Conservation (phyloP, 139 green algal genomes). For the Chlamydomonas applanata region DNA sequence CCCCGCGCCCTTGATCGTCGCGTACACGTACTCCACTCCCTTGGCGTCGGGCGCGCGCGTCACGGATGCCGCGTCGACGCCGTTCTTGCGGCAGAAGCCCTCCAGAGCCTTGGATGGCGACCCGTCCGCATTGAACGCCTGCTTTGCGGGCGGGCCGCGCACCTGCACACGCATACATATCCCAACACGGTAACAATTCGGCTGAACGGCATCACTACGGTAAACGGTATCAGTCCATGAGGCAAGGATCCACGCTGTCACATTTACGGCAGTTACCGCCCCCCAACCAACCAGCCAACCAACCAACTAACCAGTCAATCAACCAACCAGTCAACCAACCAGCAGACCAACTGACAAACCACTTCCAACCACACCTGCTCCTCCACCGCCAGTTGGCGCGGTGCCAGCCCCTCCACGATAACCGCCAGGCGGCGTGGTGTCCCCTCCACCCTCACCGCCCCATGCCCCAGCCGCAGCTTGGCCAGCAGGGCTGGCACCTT, state of each 20-base stretch:
- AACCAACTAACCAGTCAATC: no score
- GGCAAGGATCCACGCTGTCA: no score
- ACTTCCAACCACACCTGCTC: conserved; percentile 45
- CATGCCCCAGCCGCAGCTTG: conserved; percentile 72
- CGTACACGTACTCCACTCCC: conserved; percentile 92
- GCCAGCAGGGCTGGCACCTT: conserved; percentile 72
- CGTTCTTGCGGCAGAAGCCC: conserved; percentile 94
- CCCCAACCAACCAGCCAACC: no score
- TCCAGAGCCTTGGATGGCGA: conserved; percentile 83
- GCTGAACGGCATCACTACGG: no score
- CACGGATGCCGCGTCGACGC: conserved; percentile 49
- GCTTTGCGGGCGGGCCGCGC: conserved; percentile 87
- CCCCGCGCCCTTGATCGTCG: conserved; percentile 61
- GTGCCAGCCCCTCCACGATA: conserved; percentile 71
- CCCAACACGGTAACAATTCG: no score
- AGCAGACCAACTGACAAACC: no score
- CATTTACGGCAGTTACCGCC: no score
- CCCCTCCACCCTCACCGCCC: conserved; percentile 65
- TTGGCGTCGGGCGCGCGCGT: conserved; percentile 73
- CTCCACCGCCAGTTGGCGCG: conserved; percentile 58
- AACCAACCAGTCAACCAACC: no score
- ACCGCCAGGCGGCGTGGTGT: conserved; percentile 87
- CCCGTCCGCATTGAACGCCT: conserved; percentile 64
- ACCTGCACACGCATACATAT: no score
- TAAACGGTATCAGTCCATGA: no score